Conservation (phyloP, 192 early-diverging fungal species). For the Coemansia sp. region DNA sequence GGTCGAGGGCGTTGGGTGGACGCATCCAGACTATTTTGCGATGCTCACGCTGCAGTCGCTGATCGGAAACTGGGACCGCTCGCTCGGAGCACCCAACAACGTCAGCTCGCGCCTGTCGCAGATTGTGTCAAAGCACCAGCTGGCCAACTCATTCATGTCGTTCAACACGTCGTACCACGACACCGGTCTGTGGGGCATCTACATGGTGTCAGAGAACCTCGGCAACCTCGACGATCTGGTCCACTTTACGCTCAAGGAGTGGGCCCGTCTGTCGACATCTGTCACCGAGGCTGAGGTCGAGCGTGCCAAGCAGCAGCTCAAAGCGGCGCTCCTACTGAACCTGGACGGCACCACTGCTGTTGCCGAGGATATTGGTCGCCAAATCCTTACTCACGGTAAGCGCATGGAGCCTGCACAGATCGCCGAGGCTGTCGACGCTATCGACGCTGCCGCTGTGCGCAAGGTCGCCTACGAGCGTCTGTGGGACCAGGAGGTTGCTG, state of each 20-base stretch:
- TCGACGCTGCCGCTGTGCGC: conserved; percentile 85
- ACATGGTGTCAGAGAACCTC: conserved; percentile 83
- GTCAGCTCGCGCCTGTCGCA: conserved; percentile 83
- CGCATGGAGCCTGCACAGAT: conserved; percentile 88
- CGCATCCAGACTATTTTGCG: conserved; percentile 92
- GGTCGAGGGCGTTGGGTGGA: conserved; percentile 96
- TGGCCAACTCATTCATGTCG: conserved; percentile 98
- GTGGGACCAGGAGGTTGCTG: conserved; percentile 82
- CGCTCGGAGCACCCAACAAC: conserved; percentile 85
- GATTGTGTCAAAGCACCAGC: conserved; percentile 74
- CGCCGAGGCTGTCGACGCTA: conserved; percentile 79
- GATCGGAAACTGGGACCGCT: conserved; percentile 96
- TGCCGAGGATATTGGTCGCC: conserved; percentile 97
- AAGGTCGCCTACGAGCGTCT: conserved; percentile 86
- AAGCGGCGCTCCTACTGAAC: conserved; percentile 85
- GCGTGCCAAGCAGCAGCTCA: conserved; percentile 98
- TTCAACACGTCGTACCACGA: conserved; percentile 99
- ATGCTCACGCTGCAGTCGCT: conserved; percentile 94
- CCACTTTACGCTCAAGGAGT: conserved; percentile 89
- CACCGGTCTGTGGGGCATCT: conserved; percentile 97
- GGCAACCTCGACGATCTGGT: conserved; percentile 83
- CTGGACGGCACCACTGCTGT: conserved; percentile 94
- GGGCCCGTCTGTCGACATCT: conserved; percentile 80
- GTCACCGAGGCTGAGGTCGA: conserved; percentile 91
- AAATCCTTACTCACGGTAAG: conserved; percentile 89